Base-by-base conservation (phyloP, 805 yeast genomes). In the Ogataea kodamae region DNA sequence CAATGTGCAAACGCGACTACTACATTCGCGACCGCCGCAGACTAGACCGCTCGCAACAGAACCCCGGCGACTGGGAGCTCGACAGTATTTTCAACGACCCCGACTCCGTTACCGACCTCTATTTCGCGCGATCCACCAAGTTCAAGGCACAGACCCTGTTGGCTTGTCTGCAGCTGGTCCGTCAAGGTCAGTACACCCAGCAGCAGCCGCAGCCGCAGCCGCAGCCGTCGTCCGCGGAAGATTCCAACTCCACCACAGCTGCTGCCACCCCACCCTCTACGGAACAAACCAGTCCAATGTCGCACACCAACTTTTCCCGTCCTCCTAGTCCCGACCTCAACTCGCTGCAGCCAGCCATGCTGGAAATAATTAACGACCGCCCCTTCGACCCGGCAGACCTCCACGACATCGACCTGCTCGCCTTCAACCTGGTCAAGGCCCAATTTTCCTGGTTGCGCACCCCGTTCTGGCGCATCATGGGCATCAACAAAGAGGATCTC, bases 1-100 rank as follows among this genome's bases (percentile, higher is more conserved):
- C 95, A 6, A 76, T 80, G 66, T 85, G 95, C 59, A 82, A 84
- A 50, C 62, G 80, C 19, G 87, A 78, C 52, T 79, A 78, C 52
- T 74, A 68, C 48, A 62, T 63, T 51, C 65, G 65, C 40, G 64
- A 57, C 31, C 30, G 28, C 9, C 15, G 19, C 9, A 13, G 30
- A 16, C 18, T 39, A 22, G 22, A 42, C 25, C 27, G 12, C 13
- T 6, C 13, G 15, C 6, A 12, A 12, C 27, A 22, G 5, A n/a
- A 15, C 6, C 31, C 46, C 43, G 43, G 54, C 32, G 35, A 52
- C 31, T 30, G 49, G 26, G 50, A 45, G 12, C 29, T 55, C 13
- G 48, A 43, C 18, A 42, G 45, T 35, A 42, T 45, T 12, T 50
- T 52, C 30, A 52, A 55, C 25, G 29, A 51, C 19, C 40, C 39